phyloP scores from a whole-genome alignment of 768 basidiomycete species.

The Amanita fuliginea region DNA sequence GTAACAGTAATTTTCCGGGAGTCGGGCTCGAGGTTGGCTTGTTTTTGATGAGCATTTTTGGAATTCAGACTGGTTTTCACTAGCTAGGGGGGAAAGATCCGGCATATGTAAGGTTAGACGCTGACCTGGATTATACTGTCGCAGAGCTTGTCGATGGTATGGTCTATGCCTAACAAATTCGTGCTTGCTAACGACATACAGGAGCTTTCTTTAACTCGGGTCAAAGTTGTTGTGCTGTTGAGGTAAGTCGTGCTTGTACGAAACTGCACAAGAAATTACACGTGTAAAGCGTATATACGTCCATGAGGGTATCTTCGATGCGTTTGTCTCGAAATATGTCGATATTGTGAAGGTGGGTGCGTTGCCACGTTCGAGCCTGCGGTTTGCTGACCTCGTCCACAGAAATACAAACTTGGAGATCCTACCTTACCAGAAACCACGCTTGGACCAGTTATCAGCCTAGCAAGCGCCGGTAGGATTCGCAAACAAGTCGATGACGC shows the following conservation, averaged over 20 bases:
- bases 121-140: slow-evolving; percentile 72
- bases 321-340: slow-evolving; percentile 66
- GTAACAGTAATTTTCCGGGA: slow-evolving; percentile 68
- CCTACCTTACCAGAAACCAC: slow-evolving; percentile 66
- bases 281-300: slow-evolving; percentile 77
- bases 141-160: slow-evolving; percentile 85
- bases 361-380: not conserved
- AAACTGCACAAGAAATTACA: not conserved
- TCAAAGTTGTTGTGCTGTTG: slow-evolving; percentile 92
- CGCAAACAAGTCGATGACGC: slow-evolving; percentile 83
- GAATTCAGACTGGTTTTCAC: not conserved
- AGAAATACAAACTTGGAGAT: slow-evolving; percentile 83
- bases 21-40: slow-evolving; percentile 67
- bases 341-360: slow-evolving; percentile 54
- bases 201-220: slow-evolving; percentile 96
- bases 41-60: not conserved
- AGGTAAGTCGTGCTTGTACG: slow-evolving; percentile 33
- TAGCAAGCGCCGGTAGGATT: slow-evolving; percentile 78
- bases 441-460: slow-evolving; percentile 87
- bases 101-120: slow-evolving; percentile 87
- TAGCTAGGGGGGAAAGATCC: slow-evolving; percentile 97
- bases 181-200: slow-evolving; percentile 15
- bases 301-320: slow-evolving; percentile 71
- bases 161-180: slow-evolving; percentile 6
- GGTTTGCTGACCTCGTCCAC: not conserved